phyloP scores from a whole-genome alignment of 1,284 basidiomycete genomes.

The Lignosus rhinocerotis region DNA sequence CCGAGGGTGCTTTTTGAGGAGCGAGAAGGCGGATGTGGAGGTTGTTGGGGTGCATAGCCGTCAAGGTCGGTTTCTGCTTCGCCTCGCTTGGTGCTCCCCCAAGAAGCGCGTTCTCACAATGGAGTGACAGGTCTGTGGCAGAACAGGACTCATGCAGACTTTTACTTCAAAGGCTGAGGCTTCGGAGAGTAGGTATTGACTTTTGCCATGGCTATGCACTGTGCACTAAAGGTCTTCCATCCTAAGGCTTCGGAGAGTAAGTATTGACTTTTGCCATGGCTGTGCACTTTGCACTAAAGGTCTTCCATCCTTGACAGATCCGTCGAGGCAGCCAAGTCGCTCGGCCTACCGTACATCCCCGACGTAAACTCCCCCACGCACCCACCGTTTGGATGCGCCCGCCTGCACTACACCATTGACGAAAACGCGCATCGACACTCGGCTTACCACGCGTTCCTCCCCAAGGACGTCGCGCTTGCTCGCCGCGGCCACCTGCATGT shows the following conservation, averaged over 20 bases:
- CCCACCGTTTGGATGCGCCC: constrained; percentile 27
- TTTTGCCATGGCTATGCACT: neutral
- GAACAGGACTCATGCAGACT: constrained; percentile 15
- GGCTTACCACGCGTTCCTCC: constrained; percentile 34
- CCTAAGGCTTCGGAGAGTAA: constrained; percentile 16
- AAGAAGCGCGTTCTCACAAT: neutral
- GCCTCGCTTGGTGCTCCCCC: too few relatives aligned
- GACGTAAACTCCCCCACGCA: constrained; percentile 32
- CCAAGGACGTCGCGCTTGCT: constrained; percentile 21
- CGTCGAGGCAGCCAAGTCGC: constrained; percentile 16
- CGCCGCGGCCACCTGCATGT: constrained; percentile 27
- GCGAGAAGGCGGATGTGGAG: constrained; percentile 16
- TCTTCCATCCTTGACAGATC: constrained; percentile 7
- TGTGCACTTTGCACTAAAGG: neutral
- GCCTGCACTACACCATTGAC: constrained; percentile 33
- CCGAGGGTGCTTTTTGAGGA: constrained; percentile 37
- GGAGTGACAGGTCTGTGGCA: constrained; percentile 11
- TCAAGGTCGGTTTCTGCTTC: neutral
- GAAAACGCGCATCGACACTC: constrained; percentile 28
- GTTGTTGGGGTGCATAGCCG: constrained; percentile 15
- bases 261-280: neutral
- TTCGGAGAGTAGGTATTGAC: constrained; percentile 12
- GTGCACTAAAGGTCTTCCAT: neutral
- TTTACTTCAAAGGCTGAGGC: constrained; percentile 17
- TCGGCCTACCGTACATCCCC: constrained; percentile 33